These are phyloP conservation scores for Eucalyptus shirleyi DNA, from an alignment of 345 rosid species.

Conservation along the genomic window DNA sequence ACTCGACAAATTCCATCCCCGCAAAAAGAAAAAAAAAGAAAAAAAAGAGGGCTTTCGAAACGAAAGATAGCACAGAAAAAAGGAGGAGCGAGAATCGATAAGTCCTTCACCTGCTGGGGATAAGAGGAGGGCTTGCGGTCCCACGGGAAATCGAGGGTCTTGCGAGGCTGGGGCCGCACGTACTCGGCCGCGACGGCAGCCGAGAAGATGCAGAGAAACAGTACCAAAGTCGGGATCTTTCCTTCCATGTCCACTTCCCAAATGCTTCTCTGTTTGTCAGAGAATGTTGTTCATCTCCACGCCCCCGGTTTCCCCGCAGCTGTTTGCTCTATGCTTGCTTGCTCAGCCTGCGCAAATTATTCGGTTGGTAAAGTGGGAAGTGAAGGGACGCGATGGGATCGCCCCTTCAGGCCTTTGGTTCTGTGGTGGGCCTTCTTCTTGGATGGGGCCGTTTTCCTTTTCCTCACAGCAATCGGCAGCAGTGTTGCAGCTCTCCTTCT, in stretches of 20 bases:
- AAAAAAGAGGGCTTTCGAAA: neutral
- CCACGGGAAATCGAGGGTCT: constrained; percentile 63
- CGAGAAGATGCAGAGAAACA: constrained; percentile 12
- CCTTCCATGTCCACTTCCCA: constrained; percentile 2
- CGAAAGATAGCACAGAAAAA: neutral
- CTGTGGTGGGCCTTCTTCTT: neutral
- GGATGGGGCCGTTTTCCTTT: neutral
- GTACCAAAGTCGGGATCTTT: neutral
- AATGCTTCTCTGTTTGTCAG: neutral
- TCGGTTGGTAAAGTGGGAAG: neutral
- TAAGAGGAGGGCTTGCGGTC: constrained; percentile 22
- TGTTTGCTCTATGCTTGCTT: neutral
- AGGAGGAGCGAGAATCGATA: neutral
- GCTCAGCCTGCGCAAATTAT: neutral
- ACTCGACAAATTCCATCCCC: neutral
- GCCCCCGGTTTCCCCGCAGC: neutral
- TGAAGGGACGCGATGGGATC: neutral
- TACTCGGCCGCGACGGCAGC: constrained; percentile 36
- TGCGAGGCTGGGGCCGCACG: constrained; percentile 66
- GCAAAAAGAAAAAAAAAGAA: no score
- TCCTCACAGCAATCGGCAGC: neutral
- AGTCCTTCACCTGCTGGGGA: constrained; percentile 63
- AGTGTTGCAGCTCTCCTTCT: neutral
- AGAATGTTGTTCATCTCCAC: neutral
- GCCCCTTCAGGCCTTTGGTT: neutral